Evolutionary conservation across 805 yeast species (phyloP).

Genomic region (Saturnispora serradocipensis): DNA sequence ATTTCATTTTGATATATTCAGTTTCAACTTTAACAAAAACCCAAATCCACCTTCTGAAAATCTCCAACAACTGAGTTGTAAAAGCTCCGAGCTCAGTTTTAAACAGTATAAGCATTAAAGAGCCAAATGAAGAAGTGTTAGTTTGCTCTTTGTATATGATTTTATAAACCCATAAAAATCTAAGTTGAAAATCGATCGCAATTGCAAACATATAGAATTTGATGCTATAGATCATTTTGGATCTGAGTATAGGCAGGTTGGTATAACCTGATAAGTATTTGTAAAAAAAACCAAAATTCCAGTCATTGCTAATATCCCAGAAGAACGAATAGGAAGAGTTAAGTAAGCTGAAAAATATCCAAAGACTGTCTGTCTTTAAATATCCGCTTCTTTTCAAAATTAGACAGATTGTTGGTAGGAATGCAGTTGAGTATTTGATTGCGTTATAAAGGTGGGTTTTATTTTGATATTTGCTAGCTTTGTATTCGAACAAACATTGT

Average conservation of each 20-base stretch:
- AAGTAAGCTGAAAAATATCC: conserved; percentile 39
- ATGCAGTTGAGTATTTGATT: conserved; percentile 59
- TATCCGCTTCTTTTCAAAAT: conserved; percentile 22
- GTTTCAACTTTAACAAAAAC: conserved; percentile 74
- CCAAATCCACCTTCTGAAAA: conserved; percentile 86
- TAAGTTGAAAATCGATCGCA: conserved; percentile 47
- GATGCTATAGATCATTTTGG: conserved; percentile 25
- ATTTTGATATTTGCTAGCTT: conserved; percentile 35
- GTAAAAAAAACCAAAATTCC: conserved; percentile 61
- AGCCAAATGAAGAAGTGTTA: conserved; percentile 8
- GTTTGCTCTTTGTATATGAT: conserved; percentile 14
- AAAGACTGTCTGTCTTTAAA: conserved; percentile 26
- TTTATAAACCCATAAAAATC: conserved; percentile 73
- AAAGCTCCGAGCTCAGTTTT: conserved; percentile 54
- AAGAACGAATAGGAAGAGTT: conserved; percentile 71
- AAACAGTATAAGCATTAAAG: conserved; percentile 20
- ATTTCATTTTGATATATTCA: conserved; percentile 39
- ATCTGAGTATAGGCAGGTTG: conserved; percentile 21
- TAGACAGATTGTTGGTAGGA: conserved; percentile 41
- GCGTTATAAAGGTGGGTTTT: conserved; percentile 59
- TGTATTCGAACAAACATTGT: conserved; percentile 73
- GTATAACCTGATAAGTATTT: conserved; percentile 16
- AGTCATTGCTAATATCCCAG: conserved; percentile 89
- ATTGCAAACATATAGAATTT: conserved; percentile 49
- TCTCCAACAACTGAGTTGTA: conserved; percentile 61